Evolutionary conservation across 2,329 filamentous ascomycete species (phyloP).

Genomic region (Lithohypha guttulata): DNA sequence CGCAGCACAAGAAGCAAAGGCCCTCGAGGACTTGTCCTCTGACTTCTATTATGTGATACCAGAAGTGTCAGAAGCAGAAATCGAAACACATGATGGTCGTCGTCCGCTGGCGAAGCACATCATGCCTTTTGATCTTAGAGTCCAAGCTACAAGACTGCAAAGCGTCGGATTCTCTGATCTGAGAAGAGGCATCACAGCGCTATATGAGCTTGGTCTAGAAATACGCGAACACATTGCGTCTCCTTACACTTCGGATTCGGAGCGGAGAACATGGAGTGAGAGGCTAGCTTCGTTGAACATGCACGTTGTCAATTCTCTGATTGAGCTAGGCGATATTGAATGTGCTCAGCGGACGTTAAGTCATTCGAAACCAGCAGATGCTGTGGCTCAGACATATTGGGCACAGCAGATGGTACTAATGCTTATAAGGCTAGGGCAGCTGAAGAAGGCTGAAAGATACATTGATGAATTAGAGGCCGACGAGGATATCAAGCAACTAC

Average conservation of each 20-base stretch:
- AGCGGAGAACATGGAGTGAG: constrained; percentile 56
- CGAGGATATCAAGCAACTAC: constrained; percentile 32
- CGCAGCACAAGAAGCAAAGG: constrained; percentile 54
- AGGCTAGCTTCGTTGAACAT: constrained; percentile 66
- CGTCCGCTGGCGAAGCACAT: constrained; percentile 57
- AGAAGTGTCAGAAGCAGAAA: constrained; percentile 16
- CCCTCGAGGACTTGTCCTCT: constrained; percentile 52
- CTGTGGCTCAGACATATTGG: constrained; percentile 20
- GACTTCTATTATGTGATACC: constrained; percentile 37
- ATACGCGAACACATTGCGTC: constrained; percentile 52
- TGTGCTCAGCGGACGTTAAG: constrained; percentile 65
- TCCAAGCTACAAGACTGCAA: constrained; percentile 73
- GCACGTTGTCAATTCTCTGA: constrained; percentile 43
- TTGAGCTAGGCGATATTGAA: constrained; percentile 69
- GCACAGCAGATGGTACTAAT: constrained; percentile 48
- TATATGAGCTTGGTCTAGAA: constrained; percentile 78
- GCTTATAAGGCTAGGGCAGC: constrained; percentile 68
- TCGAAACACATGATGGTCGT: constrained; percentile 46
- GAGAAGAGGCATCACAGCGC: constrained; percentile 73
- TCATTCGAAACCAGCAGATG: constrained; percentile 37
- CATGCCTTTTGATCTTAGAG: constrained; percentile 76
- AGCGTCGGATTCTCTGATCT: constrained; percentile 78
- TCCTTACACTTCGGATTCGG: constrained; percentile 42
- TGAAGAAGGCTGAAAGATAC: constrained; percentile 52
- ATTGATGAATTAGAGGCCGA: constrained; percentile 30